Conservation (phyloP, 257 asterid genomes). For the Coffea canephora region DNA sequence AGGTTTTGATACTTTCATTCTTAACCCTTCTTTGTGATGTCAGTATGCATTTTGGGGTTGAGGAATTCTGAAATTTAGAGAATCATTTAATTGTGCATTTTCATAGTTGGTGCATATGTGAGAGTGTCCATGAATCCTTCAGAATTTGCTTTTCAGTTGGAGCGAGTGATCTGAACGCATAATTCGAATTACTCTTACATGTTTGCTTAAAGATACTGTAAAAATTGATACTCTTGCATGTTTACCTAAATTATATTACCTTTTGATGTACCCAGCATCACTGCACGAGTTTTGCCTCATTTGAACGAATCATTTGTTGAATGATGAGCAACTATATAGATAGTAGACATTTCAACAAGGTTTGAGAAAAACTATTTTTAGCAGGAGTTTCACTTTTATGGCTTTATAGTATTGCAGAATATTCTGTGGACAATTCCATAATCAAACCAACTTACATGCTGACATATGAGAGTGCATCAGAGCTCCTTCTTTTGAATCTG, state of each 20-base stretch:
- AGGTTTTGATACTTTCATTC: neutral
- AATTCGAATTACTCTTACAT: neutral
- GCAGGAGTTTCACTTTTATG: slow-evolving; percentile 30
- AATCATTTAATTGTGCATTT: neutral
- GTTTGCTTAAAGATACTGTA: neutral
- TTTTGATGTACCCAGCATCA: neutral
- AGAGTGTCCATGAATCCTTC: neutral
- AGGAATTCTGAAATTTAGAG: neutral
- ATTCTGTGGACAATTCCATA: slow-evolving; percentile 76
- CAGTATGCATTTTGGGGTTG: neutral
- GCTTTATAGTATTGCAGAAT: slow-evolving; percentile 82
- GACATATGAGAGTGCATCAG: slow-evolving; percentile 94
- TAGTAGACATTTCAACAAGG: neutral
- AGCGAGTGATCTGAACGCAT: neutral
- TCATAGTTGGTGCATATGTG: neutral
- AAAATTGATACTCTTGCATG: neutral
- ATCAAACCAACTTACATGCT: slow-evolving; percentile 96
- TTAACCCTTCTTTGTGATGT: neutral
- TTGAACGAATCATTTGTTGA: neutral
- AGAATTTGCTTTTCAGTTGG: neutral
- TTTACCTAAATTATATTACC: neutral
- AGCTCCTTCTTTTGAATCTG: slow-evolving; percentile 88
- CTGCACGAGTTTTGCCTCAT: neutral
- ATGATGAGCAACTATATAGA: neutral
- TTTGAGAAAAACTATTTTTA: neutral